phyloP scores from a whole-genome alignment of 345 rosid genomes.

The Toxicodendron radicans region DNA sequence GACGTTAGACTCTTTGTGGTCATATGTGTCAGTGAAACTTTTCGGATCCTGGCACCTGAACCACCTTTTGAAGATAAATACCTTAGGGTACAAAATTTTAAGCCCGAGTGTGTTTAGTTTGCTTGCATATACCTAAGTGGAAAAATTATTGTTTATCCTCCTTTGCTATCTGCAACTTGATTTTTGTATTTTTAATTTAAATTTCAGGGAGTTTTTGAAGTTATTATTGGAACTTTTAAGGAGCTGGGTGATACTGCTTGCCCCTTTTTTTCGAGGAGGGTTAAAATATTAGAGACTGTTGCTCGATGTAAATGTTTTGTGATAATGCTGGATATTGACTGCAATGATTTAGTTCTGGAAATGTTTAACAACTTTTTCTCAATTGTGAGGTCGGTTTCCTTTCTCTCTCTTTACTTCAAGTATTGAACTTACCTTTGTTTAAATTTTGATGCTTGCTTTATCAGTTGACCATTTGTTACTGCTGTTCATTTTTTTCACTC shows the following conservation, averaged over 20 bases:
- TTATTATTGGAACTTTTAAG: slow-evolving; percentile 55
- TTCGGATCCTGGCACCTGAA: slow-evolving; percentile 79
- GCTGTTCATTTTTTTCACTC: slow-evolving; percentile 11
- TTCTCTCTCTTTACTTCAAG: slow-evolving; percentile 4
- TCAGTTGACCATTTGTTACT: background rate
- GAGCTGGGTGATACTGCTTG: slow-evolving; percentile 71
- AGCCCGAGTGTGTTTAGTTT: background rate
- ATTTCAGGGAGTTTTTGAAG: slow-evolving; percentile 69
- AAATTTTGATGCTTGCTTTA: background rate
- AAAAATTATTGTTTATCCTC: slow-evolving; percentile 2
- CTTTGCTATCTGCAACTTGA: background rate
- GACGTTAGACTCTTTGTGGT: slow-evolving; percentile 77
- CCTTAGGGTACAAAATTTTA: slow-evolving; percentile 49
- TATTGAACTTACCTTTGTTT: background rate
- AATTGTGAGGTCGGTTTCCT: slow-evolving; percentile 58
- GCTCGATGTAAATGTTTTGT: slow-evolving; percentile 74
- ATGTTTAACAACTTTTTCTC: slow-evolving; percentile 81
- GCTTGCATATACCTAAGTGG: background rate
- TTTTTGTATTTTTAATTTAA: background rate
- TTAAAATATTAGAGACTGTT: slow-evolving; percentile 72
- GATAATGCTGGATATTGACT: slow-evolving; percentile 69
- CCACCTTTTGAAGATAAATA: slow-evolving; percentile 73
- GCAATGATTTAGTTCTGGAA: slow-evolving; percentile 60
- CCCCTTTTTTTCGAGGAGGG: slow-evolving; percentile 78
- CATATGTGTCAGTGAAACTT: slow-evolving; percentile 66